Conservation (phyloP, 768 basidiomycete genomes). For the Myochromella boudieri region DNA sequence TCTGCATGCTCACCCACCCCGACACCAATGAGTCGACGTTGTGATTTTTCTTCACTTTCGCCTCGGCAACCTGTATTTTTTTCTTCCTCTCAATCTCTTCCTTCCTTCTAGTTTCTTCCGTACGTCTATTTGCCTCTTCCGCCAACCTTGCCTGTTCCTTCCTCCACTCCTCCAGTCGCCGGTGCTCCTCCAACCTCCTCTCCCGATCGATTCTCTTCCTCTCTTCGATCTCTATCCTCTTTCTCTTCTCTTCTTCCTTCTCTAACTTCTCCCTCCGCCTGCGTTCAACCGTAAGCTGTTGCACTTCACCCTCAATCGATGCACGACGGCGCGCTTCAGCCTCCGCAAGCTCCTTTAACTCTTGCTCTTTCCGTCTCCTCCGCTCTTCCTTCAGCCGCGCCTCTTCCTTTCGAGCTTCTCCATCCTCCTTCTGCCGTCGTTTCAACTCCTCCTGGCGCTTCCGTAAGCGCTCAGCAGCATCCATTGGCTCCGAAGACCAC, state of each 20-base stretch:
- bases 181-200: slow-evolving; percentile 49
- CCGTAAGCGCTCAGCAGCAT: slow-evolving; percentile 34
- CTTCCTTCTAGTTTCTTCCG: slow-evolving; percentile 39
- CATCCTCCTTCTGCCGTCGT: slow-evolving; percentile 34
- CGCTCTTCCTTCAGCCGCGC: slow-evolving; percentile 37
- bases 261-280: slow-evolving; percentile 38
- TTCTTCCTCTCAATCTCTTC: slow-evolving; percentile 44
- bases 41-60: slow-evolving; percentile 37
- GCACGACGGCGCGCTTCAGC: slow-evolving; percentile 40
- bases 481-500: slow-evolving; percentile 31
- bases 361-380: slow-evolving; percentile 43
- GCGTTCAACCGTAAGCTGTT: slow-evolving; percentile 33
- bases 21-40: slow-evolving; percentile 35
- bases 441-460: slow-evolving; percentile 29
- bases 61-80: slow-evolving; percentile 45
- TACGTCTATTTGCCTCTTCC: slow-evolving; percentile 44
- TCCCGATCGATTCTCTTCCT: slow-evolving; percentile 46
- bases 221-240: slow-evolving; percentile 42
- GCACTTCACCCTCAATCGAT: slow-evolving; percentile 41
- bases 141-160: slow-evolving; percentile 43
- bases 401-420: slow-evolving; percentile 46
- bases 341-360: slow-evolving; percentile 38
- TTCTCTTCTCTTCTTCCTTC: slow-evolving; percentile 46
- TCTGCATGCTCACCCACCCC: slow-evolving; percentile 67
- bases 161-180: slow-evolving; percentile 52